phyloP scores from a whole-genome alignment of 495 filamentous ascomycete species.

The Penicillium pancosmium region DNA sequence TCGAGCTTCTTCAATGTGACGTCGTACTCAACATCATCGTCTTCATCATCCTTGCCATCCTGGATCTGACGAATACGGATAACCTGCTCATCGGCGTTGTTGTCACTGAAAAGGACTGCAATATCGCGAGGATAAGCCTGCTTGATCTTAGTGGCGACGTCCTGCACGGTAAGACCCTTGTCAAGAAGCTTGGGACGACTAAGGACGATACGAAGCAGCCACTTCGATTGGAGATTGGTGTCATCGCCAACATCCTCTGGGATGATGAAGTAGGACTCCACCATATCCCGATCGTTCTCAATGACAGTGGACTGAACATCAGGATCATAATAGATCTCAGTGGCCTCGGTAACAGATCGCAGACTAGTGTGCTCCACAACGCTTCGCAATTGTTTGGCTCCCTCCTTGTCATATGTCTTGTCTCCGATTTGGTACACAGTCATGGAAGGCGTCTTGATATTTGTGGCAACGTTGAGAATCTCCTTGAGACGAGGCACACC shows the following conservation, averaged over 20 bases:
- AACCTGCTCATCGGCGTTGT: conserved; percentile 94
- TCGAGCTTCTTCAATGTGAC: conserved; percentile 88
- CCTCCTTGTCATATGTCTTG: conserved; percentile 65
- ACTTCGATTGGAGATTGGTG: conserved; percentile 80
- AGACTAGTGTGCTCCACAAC: conserved; percentile 94
- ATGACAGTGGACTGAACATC: conserved; percentile 85
- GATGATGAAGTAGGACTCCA: conserved; percentile 96
- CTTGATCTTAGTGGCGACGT: conserved; percentile 89
- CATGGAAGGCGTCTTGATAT: conserved; percentile 99
- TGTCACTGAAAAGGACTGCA: conserved; percentile 94
- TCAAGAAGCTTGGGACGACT: conserved; percentile 92
- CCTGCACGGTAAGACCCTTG: conserved; percentile 87
- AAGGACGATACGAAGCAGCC: conserved; percentile 92
- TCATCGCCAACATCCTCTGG: conserved; percentile 78
- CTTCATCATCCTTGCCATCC: conserved; percentile 70
- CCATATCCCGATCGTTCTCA: conserved; percentile 85
- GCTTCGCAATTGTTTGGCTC: conserved; percentile 83
- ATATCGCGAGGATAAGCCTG: conserved; percentile 83
- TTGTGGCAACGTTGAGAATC: conserved; percentile 94
- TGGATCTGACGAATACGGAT: conserved; percentile 87
- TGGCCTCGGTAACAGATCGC: conserved; percentile 84
- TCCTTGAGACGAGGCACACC: conserved; percentile 99
- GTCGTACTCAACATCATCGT: conserved; percentile 83
- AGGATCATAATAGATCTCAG: conserved; percentile 97
- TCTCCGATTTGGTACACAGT: conserved; percentile 76